Percentiles rank a stretch among this genome's conserved stretches.
Evolutionary conservation across 108 stramenopile genomes (phyloP).

Genomic region (Cyclotella baltica): DNA sequence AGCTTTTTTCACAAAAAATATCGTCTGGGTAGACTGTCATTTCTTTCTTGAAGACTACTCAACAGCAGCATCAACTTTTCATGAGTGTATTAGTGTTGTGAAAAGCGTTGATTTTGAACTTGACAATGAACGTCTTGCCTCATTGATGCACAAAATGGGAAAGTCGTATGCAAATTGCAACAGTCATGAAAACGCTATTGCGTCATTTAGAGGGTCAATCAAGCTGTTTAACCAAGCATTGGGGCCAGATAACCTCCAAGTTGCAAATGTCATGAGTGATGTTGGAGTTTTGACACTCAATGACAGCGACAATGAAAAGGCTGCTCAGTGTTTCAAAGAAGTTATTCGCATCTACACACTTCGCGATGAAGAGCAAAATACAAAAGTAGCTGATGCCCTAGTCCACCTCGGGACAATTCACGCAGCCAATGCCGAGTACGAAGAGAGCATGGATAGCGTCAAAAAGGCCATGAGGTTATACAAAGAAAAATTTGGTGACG

Average conservation of each 20-base stretch:
- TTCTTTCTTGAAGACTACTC: slow-evolving; percentile 27
- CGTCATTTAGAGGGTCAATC: slow-evolving; percentile 38
- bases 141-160: slow-evolving; percentile 37
- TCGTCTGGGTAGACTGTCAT: slow-evolving; percentile 1
- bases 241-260: slow-evolving; percentile 36
- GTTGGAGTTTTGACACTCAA: slow-evolving; percentile 35
- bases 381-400: slow-evolving; percentile 37
- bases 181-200: slow-evolving; percentile 49
- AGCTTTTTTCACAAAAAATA: no score
- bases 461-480: slow-evolving; percentile 74
- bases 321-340: slow-evolving; percentile 47
- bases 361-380: slow-evolving; percentile 27
- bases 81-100: slow-evolving; percentile 23
- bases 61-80: slow-evolving; percentile 23
- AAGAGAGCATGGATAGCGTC: slow-evolving; percentile 39
- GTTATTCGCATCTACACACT: slow-evolving; percentile 38
- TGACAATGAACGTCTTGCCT: slow-evolving; percentile 25
- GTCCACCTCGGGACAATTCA: slow-evolving; percentile 48
- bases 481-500: slow-evolving; percentile 57
- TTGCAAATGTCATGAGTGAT: slow-evolving; percentile 50
- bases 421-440: slow-evolving; percentile 33
- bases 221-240: slow-evolving; percentile 21
- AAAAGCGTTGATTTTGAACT: neutral
- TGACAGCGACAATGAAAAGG: slow-evolving; percentile 38
- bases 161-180: slow-evolving; percentile 35